Evolutionary conservation across 805 yeast species (phyloP).

Genomic region (Starmerella vitae): DNA sequence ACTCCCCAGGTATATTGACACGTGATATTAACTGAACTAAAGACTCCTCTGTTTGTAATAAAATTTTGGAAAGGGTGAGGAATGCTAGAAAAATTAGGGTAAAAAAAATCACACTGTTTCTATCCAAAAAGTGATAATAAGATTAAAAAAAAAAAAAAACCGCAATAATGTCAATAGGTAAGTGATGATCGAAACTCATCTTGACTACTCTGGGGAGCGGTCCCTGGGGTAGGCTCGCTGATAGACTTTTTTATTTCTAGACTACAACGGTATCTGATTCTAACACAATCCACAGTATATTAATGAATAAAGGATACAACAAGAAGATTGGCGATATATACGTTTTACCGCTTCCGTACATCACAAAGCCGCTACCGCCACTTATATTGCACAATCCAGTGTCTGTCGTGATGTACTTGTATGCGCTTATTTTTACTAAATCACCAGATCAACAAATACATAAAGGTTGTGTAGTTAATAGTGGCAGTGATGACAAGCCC

Average conservation of each 20-base stretch:
- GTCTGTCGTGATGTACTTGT: slow-evolving; percentile 42
- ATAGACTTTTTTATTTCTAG: slow-evolving; percentile 32
- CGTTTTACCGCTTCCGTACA: slow-evolving; percentile 43
- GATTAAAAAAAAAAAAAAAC: too few relatives aligned
- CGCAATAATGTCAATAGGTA: slow-evolving; percentile 13
- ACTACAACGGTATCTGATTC: slow-evolving; percentile 96
- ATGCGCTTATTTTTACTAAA: slow-evolving; percentile 18
- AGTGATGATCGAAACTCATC: slow-evolving; percentile 20
- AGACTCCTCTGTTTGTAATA: too few relatives aligned
- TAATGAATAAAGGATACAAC: slow-evolving; percentile 11
- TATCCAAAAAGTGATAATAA: too few relatives aligned
- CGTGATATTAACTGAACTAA: too few relatives aligned
- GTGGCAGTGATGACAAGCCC: slow-evolving; percentile 9
- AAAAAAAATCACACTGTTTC: too few relatives aligned
- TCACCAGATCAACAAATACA: slow-evolving; percentile 16
- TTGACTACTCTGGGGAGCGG: slow-evolving; percentile 24
- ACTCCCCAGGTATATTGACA: too few relatives aligned
- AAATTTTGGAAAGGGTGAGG: too few relatives aligned
- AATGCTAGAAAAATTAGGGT: too few relatives aligned
- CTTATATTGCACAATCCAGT: slow-evolving; percentile 53
- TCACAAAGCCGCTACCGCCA: slow-evolving; percentile 36
- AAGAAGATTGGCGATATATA: slow-evolving; percentile 14
- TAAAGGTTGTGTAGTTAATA: slow-evolving; percentile 14
- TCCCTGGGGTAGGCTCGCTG: slow-evolving; percentile 18
- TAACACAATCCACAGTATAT: slow-evolving; percentile 12